phyloP scores from a whole-genome alignment of 2,329 filamentous ascomycete species.

The Stachybotrys chartarum region DNA sequence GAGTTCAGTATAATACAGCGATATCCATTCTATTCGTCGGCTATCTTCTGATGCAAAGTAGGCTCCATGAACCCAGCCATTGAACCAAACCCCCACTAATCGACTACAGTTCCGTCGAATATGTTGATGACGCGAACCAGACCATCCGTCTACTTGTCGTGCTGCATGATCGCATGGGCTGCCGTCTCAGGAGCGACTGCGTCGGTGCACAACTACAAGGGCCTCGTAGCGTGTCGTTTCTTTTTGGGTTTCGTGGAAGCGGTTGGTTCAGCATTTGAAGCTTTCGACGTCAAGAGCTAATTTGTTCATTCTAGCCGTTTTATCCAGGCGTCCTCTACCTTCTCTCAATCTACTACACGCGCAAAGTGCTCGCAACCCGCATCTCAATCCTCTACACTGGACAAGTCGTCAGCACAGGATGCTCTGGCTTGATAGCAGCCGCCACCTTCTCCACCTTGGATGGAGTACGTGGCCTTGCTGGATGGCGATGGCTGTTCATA shows the following conservation, averaged over 20 bases:
- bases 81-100: not conserved
- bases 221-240: not conserved
- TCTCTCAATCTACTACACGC: not conserved
- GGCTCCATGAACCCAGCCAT: not conserved
- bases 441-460: conserved; percentile 40
- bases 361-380: not conserved
- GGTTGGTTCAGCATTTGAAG: no score
- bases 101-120: not conserved
- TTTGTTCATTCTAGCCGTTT: no score
- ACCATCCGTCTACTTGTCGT: not conserved
- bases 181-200: not conserved
- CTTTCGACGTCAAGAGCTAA: no score
- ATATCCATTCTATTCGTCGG: conserved; percentile 15
- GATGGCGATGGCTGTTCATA: conserved; percentile 61
- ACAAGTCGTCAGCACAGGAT: conserved; percentile 53
- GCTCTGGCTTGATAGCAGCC: conserved; percentile 52
- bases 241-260: not conserved
- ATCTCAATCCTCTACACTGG: not conserved
- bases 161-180: not conserved
- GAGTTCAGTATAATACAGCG: conserved; percentile 11
- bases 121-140: not conserved
- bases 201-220: not conserved
- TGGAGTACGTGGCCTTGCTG: conserved; percentile 41
- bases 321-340: not conserved
- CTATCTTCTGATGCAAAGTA: conserved; percentile 9